Evolutionary conservation across 2,329 filamentous ascomycete genomes (phyloP).

Genomic region (Nakataea oryzae): DNA sequence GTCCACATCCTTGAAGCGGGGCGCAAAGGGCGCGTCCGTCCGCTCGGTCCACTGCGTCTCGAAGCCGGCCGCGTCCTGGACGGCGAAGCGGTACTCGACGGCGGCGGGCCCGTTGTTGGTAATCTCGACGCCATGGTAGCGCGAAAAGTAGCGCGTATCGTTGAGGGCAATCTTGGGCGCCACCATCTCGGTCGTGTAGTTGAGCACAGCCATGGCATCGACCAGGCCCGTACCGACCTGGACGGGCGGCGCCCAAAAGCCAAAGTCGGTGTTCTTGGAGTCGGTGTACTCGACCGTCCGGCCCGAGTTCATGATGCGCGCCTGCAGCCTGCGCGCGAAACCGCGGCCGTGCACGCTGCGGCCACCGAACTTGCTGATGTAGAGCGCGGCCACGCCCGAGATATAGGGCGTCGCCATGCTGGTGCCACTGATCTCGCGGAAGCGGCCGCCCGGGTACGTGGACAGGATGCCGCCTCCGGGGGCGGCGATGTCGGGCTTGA

Average conservation of each 20-base stretch:
- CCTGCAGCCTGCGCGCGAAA: conserved; percentile 17
- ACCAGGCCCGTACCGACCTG: conserved; percentile 29
- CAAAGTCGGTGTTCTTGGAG: conserved; percentile 11
- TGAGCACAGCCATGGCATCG: conserved; percentile 27
- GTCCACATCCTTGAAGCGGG: conserved; percentile 6
- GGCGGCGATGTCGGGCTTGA: conserved; percentile 31
- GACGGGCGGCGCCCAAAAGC: conserved; percentile 13
- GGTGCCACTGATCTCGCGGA: conserved; percentile 32
- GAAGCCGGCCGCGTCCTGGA: conserved; percentile 22
- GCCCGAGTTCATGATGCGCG: conserved; percentile 23
- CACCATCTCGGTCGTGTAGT: conserved; percentile 24
- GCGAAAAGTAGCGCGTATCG: conserved; percentile 28
- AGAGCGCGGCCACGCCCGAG: conserved; percentile 30
- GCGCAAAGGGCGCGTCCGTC: neutral
- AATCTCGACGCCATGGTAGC: conserved; percentile 17
- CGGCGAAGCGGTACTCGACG: conserved; percentile 21
- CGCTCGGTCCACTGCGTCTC: conserved; percentile 15
- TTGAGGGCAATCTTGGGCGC: conserved; percentile 30
- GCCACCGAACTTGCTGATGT: conserved; percentile 22
- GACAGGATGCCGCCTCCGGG: conserved; percentile 33
- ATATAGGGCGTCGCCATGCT: conserved; percentile 37
- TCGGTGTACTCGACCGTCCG: conserved; percentile 17
- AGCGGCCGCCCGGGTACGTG: conserved; percentile 26
- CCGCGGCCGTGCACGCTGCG: conserved; percentile 18
- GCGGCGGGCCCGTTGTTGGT: conserved; percentile 24